These are phyloP conservation scores for Trichoderma gracile DNA, from an alignment of 2,329 filamentous ascomycete genomes.

Conservation along the genomic window DNA sequence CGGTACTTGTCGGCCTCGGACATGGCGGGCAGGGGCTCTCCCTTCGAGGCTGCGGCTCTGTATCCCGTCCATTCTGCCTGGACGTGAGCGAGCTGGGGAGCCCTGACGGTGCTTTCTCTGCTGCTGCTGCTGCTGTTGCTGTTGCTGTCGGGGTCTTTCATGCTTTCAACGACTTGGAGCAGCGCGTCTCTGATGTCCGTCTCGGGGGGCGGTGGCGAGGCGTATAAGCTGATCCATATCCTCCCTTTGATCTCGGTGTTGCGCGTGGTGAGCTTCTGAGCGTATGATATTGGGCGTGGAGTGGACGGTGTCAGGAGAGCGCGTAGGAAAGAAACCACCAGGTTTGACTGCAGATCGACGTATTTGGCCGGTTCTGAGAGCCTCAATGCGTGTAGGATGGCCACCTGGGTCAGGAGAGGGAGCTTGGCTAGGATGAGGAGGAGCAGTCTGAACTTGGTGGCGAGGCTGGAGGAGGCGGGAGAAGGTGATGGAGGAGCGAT, in stretches of 20 bases:
- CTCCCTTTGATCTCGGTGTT: conserved; percentile 72
- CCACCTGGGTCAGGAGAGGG: conserved; percentile 62
- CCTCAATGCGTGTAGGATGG: conserved; percentile 63
- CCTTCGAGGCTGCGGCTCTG: conserved; percentile 53
- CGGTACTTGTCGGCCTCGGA: conserved; percentile 65
- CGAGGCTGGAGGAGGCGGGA: background rate
- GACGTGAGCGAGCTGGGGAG: conserved; percentile 57
- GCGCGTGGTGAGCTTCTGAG: conserved; percentile 63
- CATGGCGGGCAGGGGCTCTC: conserved; percentile 55
- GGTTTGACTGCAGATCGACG: conserved; percentile 73
- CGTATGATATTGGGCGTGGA: conserved; percentile 55
- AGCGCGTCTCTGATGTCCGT: conserved; percentile 52
- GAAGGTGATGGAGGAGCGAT: background rate
- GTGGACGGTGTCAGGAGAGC: conserved; percentile 55
- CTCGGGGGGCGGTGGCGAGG: conserved; percentile 60
- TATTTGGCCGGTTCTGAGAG: conserved; percentile 71
- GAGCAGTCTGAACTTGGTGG: conserved; percentile 28
- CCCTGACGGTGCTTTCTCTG: conserved; percentile 26
- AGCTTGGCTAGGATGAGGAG: conserved; percentile 53
- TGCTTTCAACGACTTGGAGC: conserved; percentile 1
- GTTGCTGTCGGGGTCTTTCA: background rate
- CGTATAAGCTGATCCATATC: conserved; percentile 77
- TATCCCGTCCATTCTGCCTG: conserved; percentile 79
- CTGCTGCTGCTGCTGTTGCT: no score
- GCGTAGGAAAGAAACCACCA: conserved; percentile 72